phyloP scores from a whole-genome alignment of 805 yeast genomes.

The Jamesozyma jinghongensis region DNA sequence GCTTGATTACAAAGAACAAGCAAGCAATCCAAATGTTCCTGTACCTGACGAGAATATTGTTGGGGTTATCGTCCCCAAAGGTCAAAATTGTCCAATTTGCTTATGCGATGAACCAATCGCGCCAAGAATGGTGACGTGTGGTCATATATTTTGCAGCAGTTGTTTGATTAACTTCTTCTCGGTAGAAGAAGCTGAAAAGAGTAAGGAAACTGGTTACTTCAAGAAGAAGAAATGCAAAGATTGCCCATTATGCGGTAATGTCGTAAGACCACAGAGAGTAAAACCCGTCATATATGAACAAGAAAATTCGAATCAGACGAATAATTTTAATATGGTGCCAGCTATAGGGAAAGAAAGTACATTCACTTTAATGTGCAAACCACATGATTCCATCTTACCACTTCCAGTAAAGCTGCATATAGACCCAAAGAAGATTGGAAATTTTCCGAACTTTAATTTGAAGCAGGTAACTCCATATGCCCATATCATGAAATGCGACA shows the following conservation, averaged over 20 bases:
- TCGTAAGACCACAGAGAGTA: slow-evolving; percentile 44
- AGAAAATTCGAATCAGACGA: slow-evolving; percentile 33
- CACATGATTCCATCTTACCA: slow-evolving; percentile 35
- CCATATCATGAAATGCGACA: slow-evolving; percentile 61
- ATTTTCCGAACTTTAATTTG: slow-evolving; percentile 48
- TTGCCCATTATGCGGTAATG: slow-evolving; percentile 74
- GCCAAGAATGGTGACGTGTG: slow-evolving; percentile 92
- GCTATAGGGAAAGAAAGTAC: slow-evolving; percentile 44
- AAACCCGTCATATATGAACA: slow-evolving; percentile 51
- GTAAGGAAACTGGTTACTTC: slow-evolving; percentile 22
- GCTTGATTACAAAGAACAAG: slow-evolving; percentile 47
- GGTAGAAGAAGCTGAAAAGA: slow-evolving; percentile 37
- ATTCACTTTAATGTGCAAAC: slow-evolving; percentile 57
- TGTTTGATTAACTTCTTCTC: slow-evolving; percentile 64
- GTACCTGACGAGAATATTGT: slow-evolving; percentile 52
- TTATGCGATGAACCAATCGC: slow-evolving; percentile 76
- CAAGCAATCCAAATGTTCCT: slow-evolving; percentile 66
- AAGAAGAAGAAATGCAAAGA: slow-evolving; percentile 46
- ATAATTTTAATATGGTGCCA: slow-evolving; percentile 32
- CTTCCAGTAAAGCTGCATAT: slow-evolving; percentile 42
- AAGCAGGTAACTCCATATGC: slow-evolving; percentile 41
- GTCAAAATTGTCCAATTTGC: slow-evolving; percentile 87
- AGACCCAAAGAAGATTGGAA: slow-evolving; percentile 33
- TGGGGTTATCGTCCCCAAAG: slow-evolving; percentile 65
- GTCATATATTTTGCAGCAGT: slow-evolving; percentile 81